phyloP scores from a whole-genome alignment of 1,284 basidiomycete genomes.

The Puccinia hordei region DNA sequence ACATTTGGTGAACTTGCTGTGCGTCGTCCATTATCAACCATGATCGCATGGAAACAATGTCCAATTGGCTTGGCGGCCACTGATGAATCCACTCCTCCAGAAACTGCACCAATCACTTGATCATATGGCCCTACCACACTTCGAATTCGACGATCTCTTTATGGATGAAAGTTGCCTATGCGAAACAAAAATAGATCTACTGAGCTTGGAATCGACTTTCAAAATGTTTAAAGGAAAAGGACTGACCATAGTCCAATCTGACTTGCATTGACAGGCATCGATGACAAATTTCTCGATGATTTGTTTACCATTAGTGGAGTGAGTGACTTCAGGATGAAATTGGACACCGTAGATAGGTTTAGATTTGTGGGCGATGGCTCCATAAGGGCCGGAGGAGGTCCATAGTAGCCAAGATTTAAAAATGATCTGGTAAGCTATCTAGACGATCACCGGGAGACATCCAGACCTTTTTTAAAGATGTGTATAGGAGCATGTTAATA shows the following conservation, averaged over 20 bases:
- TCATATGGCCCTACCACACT: conserved; percentile 93
- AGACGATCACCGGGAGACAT: conserved; percentile 99
- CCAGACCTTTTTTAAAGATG: conserved; percentile 74
- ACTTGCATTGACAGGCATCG: conserved; percentile 77
- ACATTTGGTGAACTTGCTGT: conserved; percentile 89
- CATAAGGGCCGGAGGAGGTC: conserved; percentile 88
- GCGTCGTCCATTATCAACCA: conserved; percentile 99
- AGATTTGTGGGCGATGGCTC: conserved; percentile 86
- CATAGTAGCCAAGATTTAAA: conserved; percentile 83
- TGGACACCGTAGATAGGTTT: conserved; percentile 95
- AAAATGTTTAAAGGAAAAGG: background rate
- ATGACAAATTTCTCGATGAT: conserved; percentile 86
- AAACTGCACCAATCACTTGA: conserved; percentile 95
- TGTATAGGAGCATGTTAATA: background rate
- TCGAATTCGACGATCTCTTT: conserved; percentile 95
- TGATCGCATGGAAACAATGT: conserved; percentile 98
- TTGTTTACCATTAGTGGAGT: conserved; percentile 85
- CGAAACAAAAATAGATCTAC: background rate
- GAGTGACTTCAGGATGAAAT: conserved; percentile 98
- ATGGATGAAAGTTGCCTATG: conserved; percentile 90
- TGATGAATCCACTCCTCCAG: conserved; percentile 95
- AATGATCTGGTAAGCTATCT: conserved; percentile 75
- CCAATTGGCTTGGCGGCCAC: conserved; percentile 98
- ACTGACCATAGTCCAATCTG: conserved; percentile 91
- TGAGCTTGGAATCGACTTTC: background rate